These are phyloP conservation scores for Lentinula novae-zelandiae DNA, from an alignment of 1,284 basidiomycete genomes.

Conservation along the genomic window DNA sequence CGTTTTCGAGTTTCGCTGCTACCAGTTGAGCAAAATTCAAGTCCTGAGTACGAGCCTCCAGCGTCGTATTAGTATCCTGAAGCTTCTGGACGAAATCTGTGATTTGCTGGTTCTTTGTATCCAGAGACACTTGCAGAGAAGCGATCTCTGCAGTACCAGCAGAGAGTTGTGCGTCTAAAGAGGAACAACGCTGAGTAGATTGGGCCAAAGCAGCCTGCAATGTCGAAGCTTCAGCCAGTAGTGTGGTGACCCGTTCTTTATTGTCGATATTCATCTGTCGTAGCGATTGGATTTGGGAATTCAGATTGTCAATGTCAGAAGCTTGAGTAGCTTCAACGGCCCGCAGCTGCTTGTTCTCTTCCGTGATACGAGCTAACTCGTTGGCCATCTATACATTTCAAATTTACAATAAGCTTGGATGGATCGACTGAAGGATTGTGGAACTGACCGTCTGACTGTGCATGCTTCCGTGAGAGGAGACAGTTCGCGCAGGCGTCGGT, in stretches of 20 bases:
- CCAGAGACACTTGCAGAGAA: slow-evolving; percentile 14
- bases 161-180: background rate
- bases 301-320: background rate
- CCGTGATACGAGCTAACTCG: background rate
- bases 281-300: background rate
- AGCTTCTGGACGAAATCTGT: background rate
- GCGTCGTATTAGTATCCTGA: slow-evolving; percentile 7
- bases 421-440: background rate
- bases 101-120: slow-evolving; percentile 8
- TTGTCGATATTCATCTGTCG: background rate
- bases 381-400: background rate
- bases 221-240: background rate
- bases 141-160: slow-evolving; percentile 7
- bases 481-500: background rate
- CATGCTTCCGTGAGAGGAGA: background rate
- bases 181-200: background rate
- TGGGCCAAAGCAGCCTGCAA: background rate
- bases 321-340: background rate
- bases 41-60: slow-evolving; percentile 8
- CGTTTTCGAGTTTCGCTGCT: slow-evolving; percentile 11
- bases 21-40: slow-evolving; percentile 4
- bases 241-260: background rate
- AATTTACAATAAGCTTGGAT: background rate
- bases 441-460: background rate
- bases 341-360: background rate